Base-by-base conservation (phyloP, 495 filamentous ascomycete species). In the Hypoxylon fragiforme region DNA sequence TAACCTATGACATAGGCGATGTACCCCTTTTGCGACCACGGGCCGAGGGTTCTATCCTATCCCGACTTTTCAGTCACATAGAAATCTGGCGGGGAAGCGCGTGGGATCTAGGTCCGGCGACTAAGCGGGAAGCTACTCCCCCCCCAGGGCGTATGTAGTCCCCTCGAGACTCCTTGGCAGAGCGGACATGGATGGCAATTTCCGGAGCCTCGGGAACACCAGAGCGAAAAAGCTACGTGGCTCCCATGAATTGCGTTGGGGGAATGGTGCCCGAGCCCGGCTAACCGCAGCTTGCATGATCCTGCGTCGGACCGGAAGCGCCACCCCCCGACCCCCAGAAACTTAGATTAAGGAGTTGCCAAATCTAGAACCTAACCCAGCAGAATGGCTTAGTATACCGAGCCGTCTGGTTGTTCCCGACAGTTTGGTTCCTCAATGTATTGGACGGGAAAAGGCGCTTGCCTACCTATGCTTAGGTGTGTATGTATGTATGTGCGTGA, bases 251-350 rank as follows among this genome's bases (percentile, higher is more conserved):
- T 49, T n/a, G n/a, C n/a, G n/a, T 55, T 55, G 44, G 14, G 44
- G 36, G 37, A 20, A 11, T 15, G 40, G 14, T 28, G 13, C n/a
- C n/a, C n/a, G n/a, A n/a, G 14, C 40, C 45, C 54, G 54, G 54
- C 16, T 57, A 50, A 24, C 39, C 21, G 26, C 54, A 57, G 54
- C 7, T 26, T 32, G 41, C 41, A 50, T 21, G 38, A 57, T 45
- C 16, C 39, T 50, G 21, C 44, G 12, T 57, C 54, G 41, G 54
- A 45, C 41, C 54, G 41, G 39, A 39, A 13, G 14, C 35, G 4
- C 18, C n/a, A 13, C 34, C 11, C 38, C 18, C 14, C 18, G 9
- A 13, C 34, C 11, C 38, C 18, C 14, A 11, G n/a, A 19, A 57
- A 20, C 20, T 24, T 35, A 20, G 30, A 24, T 40, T 45, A 35